These are phyloP conservation scores for Lichtheimia ramosa DNA, from an alignment of 371 early-diverging fungal species.

Conservation along the genomic window DNA sequence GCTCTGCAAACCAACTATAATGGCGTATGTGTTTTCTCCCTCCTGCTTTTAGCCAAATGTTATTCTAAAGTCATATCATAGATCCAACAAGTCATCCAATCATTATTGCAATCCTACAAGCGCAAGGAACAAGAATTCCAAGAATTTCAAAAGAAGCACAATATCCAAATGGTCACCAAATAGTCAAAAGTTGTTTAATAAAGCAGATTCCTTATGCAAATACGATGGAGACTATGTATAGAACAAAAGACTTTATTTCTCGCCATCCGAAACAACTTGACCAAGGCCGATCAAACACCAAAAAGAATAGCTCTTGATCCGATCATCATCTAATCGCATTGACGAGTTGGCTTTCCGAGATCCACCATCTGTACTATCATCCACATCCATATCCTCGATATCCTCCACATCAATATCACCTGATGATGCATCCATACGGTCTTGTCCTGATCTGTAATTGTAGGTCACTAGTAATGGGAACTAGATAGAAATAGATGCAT, in stretches of 20 bases:
- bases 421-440: constrained; percentile 47
- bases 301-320: constrained; percentile 54
- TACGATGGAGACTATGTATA: too few relatives aligned
- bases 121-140: constrained; percentile 86
- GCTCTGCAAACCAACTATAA: constrained; percentile 84
- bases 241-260: too few relatives aligned
- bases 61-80: constrained; percentile 21
- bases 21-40: constrained; percentile 62
- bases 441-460: constrained; percentile 59
- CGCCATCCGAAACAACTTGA: constrained; percentile 6
- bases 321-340: constrained; percentile 38
- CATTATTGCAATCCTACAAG: constrained; percentile 77
- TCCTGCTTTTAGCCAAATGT: not conserved
- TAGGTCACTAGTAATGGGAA: constrained; percentile 67
- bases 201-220: too few relatives aligned
- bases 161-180: constrained; percentile 67
- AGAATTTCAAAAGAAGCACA: constrained; percentile 82
- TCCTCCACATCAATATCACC: constrained; percentile 47
- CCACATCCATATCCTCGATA: constrained; percentile 28
- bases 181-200: constrained; percentile 28
- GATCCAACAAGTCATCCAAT: constrained; percentile 79
- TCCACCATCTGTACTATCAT: constrained; percentile 23
- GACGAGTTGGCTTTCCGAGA: constrained; percentile 30
- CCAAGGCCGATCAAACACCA: constrained; percentile 71
- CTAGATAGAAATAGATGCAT: constrained; percentile 29